Evolutionary conservation across 179 eudicot genomes (phyloP).

Genomic region (Corrigiola litoralis): DNA sequence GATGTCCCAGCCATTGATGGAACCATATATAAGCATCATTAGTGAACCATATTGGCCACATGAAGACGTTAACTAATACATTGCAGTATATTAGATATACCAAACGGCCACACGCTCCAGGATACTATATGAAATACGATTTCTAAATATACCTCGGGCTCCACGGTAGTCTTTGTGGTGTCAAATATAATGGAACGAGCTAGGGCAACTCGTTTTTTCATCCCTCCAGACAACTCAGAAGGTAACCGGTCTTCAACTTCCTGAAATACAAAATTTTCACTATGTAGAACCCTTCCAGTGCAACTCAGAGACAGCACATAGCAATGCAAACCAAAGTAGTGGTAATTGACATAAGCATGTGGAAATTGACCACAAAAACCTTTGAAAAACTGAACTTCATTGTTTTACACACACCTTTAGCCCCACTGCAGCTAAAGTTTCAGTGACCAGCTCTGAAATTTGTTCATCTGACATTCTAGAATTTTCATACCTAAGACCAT

Average conservation of each 20-base stretch:
- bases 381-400: not conserved
- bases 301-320: not conserved
- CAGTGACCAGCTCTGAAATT: conserved; percentile 68
- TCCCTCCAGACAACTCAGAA: conserved; percentile 93
- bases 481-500: conserved; percentile 61
- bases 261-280: conserved; percentile 32
- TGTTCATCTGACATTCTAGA: conserved; percentile 74
- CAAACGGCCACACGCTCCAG: not conserved
- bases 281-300: too few species aligned
- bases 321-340: not conserved
- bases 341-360: not conserved
- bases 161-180: conserved; percentile 62
- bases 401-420: conserved; percentile 47
- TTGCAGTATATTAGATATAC: not conserved
- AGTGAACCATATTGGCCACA: not conserved
- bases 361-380: not conserved
- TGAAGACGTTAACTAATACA: not conserved
- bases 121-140: not conserved
- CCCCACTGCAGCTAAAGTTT: conserved; percentile 89
- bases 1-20: not conserved
- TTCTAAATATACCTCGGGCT: conserved; percentile 72
- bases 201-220: conserved; percentile 93
- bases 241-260: conserved; percentile 86
- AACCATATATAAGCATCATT: not conserved
- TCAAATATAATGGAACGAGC: conserved; percentile 90